These are phyloP conservation scores for Acer negundo DNA, from an alignment of 345 rosid genomes.

Conservation along the genomic window DNA sequence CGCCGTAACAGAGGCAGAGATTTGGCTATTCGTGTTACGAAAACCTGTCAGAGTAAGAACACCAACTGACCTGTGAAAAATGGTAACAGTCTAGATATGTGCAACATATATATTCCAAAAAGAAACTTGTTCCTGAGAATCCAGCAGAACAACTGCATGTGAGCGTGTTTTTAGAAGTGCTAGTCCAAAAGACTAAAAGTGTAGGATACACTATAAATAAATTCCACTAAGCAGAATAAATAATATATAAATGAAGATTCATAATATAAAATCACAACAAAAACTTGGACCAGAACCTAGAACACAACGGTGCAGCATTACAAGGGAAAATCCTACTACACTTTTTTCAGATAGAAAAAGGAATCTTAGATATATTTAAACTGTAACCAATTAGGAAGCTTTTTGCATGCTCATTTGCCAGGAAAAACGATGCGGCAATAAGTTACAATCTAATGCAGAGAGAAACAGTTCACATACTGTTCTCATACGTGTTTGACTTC, in stretches of 20 bases:
- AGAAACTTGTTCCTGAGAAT: background rate
- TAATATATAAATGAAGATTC: background rate
- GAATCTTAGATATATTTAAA: background rate
- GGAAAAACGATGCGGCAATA: background rate
- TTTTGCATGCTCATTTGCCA: background rate
- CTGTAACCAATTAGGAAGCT: background rate
- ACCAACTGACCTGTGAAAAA: slow-evolving; percentile 17
- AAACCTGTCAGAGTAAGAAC: slow-evolving; percentile 60
- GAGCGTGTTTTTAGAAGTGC: background rate
- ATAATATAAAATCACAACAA: background rate
- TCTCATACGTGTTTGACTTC: background rate
- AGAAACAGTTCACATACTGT: background rate
- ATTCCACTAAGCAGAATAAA: background rate
- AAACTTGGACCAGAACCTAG: background rate
- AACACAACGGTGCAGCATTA: background rate
- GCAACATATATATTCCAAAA: background rate
- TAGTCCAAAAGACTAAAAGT: background rate
- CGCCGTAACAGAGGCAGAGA: slow-evolving; percentile 78
- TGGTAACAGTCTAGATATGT: slow-evolving; percentile 16
- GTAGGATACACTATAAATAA: background rate
- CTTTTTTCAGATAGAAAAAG: no score
- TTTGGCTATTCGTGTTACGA: slow-evolving; percentile 87
- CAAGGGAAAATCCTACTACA: background rate
- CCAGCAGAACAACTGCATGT: background rate
- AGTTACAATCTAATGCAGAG: background rate